These are phyloP conservation scores for cucumber (Cucumis sativus) DNA, from an alignment of 306 rosid species.

Conservation along the genomic window DNA sequence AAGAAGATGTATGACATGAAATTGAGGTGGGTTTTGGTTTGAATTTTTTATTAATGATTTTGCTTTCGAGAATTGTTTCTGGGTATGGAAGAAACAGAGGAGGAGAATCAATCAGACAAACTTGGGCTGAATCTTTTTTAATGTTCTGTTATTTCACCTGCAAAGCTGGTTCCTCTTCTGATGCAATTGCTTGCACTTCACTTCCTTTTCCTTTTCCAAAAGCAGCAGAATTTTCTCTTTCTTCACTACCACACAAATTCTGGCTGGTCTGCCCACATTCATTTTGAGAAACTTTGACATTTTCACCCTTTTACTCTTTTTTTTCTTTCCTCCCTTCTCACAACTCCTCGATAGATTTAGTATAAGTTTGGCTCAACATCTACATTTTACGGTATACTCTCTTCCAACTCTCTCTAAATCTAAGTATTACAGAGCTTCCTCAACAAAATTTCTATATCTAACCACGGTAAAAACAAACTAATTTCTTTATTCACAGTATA, in stretches of 20 bases:
- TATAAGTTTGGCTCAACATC: too few species aligned
- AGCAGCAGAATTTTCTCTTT: neutral
- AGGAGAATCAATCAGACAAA: neutral
- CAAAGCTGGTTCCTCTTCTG: neutral
- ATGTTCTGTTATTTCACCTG: constrained; percentile 7
- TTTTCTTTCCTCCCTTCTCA: too few species aligned
- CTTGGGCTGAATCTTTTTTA: neutral
- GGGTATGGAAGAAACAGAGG: neutral
- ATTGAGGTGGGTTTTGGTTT: neutral
- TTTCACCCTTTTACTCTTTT: too few species aligned
- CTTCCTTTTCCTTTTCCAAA: neutral
- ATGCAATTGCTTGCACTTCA: neutral
- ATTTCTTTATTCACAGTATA: too few species aligned
- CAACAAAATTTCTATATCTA: too few species aligned
- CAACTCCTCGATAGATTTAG: too few species aligned
- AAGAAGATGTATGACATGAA: neutral
- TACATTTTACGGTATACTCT: too few species aligned
- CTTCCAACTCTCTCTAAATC: too few species aligned
- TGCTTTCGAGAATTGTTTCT: neutral
- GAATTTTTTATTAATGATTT: neutral
- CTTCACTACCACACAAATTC: neutral
- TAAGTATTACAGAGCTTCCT: too few species aligned
- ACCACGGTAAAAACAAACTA: too few species aligned
- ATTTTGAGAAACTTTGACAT: too few species aligned
- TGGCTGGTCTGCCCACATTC: neutral